Conservation (phyloP, 2,329 filamentous ascomycete species). For the Cryphonectria carpinicola region DNA sequence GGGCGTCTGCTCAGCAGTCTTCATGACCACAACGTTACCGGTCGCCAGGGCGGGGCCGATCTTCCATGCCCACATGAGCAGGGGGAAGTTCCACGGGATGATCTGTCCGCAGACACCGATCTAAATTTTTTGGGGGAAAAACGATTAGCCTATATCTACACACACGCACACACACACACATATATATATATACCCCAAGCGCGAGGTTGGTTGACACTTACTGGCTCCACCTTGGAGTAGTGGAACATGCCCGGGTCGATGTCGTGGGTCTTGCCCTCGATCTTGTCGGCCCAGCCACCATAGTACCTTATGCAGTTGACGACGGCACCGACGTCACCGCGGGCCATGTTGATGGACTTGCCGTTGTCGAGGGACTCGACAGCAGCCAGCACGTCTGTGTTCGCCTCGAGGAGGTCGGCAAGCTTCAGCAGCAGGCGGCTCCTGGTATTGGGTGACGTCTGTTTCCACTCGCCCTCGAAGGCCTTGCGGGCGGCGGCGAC, state of each 20-base stretch:
- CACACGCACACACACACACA: too few relatives aligned
- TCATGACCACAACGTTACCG: conserved; percentile 65
- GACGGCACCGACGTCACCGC: conserved; percentile 72
- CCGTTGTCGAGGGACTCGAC: conserved; percentile 90
- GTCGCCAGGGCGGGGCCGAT: conserved; percentile 67
- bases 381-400: conserved; percentile 74
- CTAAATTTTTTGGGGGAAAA: conserved; percentile 35
- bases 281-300: conserved; percentile 90
- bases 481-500: conserved; percentile 85
- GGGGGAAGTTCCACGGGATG: conserved; percentile 76
- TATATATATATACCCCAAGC: too few relatives aligned
- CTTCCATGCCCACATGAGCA: conserved; percentile 74
- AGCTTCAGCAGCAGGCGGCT: conserved; percentile 74
- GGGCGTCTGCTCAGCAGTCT: conserved; percentile 66
- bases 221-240: conserved; percentile 80
- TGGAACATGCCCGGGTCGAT: conserved; percentile 78
- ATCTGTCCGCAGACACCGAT: conserved; percentile 82
- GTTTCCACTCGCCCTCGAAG: conserved; percentile 74
- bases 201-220: conserved; percentile 38
- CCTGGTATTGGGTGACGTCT: conserved; percentile 71
- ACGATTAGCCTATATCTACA: not conserved
- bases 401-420: conserved; percentile 79
- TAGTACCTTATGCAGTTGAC: conserved; percentile 81
- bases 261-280: conserved; percentile 84
- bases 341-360: conserved; percentile 77